These are phyloP conservation scores for Suillus variegatus DNA, from an alignment of 768 basidiomycete species.

Conservation along the genomic window DNA sequence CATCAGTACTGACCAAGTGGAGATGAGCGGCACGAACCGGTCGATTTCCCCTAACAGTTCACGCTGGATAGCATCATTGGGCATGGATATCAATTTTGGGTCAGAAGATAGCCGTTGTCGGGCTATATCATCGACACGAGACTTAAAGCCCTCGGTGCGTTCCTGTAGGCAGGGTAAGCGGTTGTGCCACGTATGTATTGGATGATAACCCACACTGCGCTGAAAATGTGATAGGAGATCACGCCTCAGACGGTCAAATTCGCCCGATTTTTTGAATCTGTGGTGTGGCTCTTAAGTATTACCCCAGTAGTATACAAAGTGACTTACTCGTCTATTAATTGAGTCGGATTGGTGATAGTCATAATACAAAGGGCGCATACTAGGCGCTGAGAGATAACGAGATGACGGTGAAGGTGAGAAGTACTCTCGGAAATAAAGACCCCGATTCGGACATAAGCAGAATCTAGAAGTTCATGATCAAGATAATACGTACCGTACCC, in stretches of 20 bases:
- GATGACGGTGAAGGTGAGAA: background rate
- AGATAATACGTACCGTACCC: background rate
- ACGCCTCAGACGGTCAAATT: constrained; percentile 71
- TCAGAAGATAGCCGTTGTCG: constrained; percentile 56
- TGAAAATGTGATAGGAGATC: constrained; percentile 66
- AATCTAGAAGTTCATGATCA: background rate
- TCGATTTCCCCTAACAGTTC: constrained; percentile 76
- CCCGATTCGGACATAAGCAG: constrained; percentile 3
- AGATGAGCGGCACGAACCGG: constrained; percentile 45
- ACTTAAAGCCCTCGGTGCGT: constrained; percentile 51
- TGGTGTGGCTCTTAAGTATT: background rate
- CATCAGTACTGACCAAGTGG: constrained; percentile 1
- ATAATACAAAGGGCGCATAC: constrained; percentile 25
- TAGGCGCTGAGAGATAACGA: background rate
- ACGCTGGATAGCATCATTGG: constrained; percentile 53
- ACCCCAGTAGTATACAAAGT: background rate
- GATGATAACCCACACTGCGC: constrained; percentile 49
- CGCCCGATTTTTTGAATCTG: constrained; percentile 80
- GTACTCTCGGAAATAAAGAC: background rate
- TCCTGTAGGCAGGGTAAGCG: constrained; percentile 38
- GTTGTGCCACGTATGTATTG: constrained; percentile 2
- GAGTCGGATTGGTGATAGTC: constrained; percentile 57
- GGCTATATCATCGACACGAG: constrained; percentile 63
- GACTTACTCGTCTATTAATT: constrained; percentile 65
- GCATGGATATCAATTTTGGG: constrained; percentile 50